phyloP scores from a whole-genome alignment of 495 filamentous ascomycete genomes.

The Chaetomium fimeti region DNA sequence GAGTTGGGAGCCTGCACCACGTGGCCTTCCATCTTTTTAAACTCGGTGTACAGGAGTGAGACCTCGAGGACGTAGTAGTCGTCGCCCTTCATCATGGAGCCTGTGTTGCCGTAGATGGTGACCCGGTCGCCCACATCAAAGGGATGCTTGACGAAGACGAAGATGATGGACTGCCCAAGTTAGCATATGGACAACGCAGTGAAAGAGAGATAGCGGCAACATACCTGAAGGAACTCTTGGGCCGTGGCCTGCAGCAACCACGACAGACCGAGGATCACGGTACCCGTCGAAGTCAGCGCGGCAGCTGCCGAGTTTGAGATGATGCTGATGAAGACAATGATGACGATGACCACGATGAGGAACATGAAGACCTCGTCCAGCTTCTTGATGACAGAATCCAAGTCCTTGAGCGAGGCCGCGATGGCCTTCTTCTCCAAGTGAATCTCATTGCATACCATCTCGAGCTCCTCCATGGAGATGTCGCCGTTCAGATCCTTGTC shows the following conservation, averaged over 20 bases:
- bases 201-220: not conserved
- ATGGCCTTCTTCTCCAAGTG: conserved; percentile 94
- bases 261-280: conserved; percentile 77
- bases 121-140: conserved; percentile 97
- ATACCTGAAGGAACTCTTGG: conserved; percentile 73
- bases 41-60: conserved; percentile 91
- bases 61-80: conserved; percentile 97
- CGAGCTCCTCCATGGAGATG: conserved; percentile 93
- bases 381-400: conserved; percentile 93
- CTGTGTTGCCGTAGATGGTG: conserved; percentile 86
- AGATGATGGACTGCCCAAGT: conserved; percentile 69
- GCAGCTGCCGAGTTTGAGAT: conserved; percentile 83
- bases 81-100: conserved; percentile 70
- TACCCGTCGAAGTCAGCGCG: conserved; percentile 84
- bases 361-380: conserved; percentile 85
- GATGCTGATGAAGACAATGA: conserved; percentile 83
- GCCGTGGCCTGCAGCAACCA: conserved; percentile 92
- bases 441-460: conserved; percentile 91
- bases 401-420: conserved; percentile 87
- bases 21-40: conserved; percentile 97
- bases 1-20: conserved; percentile 95
- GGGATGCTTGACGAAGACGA: conserved; percentile 97
- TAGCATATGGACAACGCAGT: not conserved
- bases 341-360: conserved; percentile 71
- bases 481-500: conserved; percentile 97